phyloP scores from a whole-genome alignment of 139 green algal genomes.

The Asterochloris sp. region DNA sequence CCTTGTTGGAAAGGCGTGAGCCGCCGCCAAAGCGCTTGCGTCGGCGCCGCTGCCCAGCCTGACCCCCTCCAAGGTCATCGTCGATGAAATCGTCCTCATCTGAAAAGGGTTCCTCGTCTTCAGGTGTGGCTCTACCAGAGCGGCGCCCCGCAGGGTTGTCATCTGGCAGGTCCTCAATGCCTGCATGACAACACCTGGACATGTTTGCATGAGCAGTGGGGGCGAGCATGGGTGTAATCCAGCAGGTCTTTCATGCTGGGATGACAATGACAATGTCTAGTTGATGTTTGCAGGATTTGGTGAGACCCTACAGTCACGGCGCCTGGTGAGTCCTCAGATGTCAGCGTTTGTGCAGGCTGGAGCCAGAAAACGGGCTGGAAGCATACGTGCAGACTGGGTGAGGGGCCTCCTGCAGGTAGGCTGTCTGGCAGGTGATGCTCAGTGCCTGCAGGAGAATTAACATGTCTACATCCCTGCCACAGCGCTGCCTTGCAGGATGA shows the following conservation, averaged over 20 bases:
- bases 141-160: conserved; percentile 11
- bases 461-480: too few species aligned
- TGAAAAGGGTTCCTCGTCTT: conserved; percentile 61
- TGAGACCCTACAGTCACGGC: too few species aligned
- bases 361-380: too few species aligned
- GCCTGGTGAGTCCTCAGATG: too few species aligned
- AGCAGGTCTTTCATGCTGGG: not conserved
- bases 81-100: conserved; percentile 85
- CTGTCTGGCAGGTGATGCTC: too few species aligned
- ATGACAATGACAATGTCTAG: not conserved
- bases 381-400: too few species aligned
- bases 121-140: conserved; percentile 10
- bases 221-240: not conserved
- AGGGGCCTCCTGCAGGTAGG: too few species aligned
- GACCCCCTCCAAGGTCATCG: conserved; percentile 56
- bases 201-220: not conserved
- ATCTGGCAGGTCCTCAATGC: conserved; percentile 69
- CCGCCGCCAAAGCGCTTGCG: not conserved
- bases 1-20: conserved; percentile 5
- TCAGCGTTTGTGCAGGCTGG: too few species aligned
- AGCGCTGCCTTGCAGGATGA: too few species aligned
- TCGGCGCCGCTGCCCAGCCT: conserved; percentile 15
- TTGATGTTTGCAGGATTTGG: too few species aligned
- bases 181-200: conserved; percentile 16
- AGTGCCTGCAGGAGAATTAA: too few species aligned